Evolutionary conservation across 495 filamentous ascomycete species (phyloP).

Genomic region (Xylaria scruposa): DNA sequence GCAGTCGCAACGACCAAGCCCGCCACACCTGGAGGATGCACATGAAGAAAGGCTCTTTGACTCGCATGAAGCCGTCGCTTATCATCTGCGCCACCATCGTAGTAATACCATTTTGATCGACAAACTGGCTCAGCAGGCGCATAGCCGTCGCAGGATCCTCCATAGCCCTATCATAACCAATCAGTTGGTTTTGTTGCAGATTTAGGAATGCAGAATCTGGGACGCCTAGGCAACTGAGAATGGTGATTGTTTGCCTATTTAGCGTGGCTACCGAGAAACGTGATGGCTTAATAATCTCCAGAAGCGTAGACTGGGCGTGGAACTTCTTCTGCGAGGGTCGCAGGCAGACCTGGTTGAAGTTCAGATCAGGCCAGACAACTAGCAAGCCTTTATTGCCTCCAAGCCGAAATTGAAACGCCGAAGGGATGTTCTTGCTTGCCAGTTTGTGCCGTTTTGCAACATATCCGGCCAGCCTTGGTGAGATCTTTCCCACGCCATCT

Average conservation of each 20-base stretch:
- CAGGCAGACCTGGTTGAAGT: slow-evolving; percentile 69
- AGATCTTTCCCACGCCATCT: slow-evolving; percentile 95
- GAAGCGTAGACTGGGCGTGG: slow-evolving; percentile 65
- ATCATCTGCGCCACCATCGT: slow-evolving; percentile 77
- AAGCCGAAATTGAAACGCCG: slow-evolving; percentile 88
- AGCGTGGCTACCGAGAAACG: slow-evolving; percentile 75
- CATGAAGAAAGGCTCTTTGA: slow-evolving; percentile 80
- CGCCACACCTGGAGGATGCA: slow-evolving; percentile 79
- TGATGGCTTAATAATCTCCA: slow-evolving; percentile 87
- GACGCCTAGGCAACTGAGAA: slow-evolving; percentile 81
- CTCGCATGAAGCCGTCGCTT: slow-evolving; percentile 75
- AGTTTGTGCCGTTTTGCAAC: slow-evolving; percentile 69
- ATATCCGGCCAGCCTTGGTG: slow-evolving; percentile 72
- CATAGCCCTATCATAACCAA: slow-evolving; percentile 71
- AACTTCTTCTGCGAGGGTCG: slow-evolving; percentile 91
- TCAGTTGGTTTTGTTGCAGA: slow-evolving; percentile 70
- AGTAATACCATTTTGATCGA: slow-evolving; percentile 88
- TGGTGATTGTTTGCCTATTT: slow-evolving; percentile 87
- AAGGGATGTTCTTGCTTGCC: slow-evolving; percentile 63
- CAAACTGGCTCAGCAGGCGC: slow-evolving; percentile 68
- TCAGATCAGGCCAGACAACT: slow-evolving; percentile 68
- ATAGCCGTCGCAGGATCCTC: slow-evolving; percentile 65
- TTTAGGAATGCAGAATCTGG: slow-evolving; percentile 67
- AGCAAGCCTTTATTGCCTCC: slow-evolving; percentile 93
- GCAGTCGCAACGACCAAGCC: slow-evolving; percentile 79